A percentile compares a stretch with the other conserved stretches of the same genome.
phyloP scores from a whole-genome alignment of 2,329 filamentous ascomycete genomes.

The Microdochium nivale region DNA sequence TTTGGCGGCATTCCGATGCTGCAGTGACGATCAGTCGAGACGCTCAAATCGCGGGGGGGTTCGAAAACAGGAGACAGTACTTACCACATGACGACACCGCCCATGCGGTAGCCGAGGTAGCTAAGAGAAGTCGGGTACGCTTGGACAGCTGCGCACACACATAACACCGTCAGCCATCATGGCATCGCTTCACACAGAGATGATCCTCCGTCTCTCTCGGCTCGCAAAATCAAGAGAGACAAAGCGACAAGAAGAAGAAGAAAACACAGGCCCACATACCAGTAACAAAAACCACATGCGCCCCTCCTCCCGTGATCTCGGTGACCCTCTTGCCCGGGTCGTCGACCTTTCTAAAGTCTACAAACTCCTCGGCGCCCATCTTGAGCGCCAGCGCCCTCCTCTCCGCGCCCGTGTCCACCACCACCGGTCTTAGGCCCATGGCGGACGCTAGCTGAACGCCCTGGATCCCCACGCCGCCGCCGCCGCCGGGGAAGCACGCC shows the following conservation, averaged over 20 bases:
- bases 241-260: no score
- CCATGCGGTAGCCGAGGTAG: constrained; percentile 4
- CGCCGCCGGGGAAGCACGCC: constrained; percentile 45
- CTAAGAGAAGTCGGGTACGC: constrained; percentile 6
- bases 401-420: constrained; percentile 40
- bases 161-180: not conserved
- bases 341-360: constrained; percentile 40
- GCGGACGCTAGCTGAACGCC: constrained; percentile 44
- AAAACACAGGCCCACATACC: no score
- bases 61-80: not conserved
- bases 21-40: not conserved
- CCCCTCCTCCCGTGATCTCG: constrained; percentile 6
- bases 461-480: constrained; percentile 48
- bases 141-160: constrained; percentile 3
- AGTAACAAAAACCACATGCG: constrained; percentile 7
- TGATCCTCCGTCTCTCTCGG: not conserved
- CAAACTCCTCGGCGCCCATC: constrained; percentile 45
- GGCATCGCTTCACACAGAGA: not conserved
- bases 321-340: constrained; percentile 4
- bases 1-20: constrained; percentile 8
- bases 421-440: constrained; percentile 48
- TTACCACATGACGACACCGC: constrained; percentile 7
- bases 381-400: constrained; percentile 35
- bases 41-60: not conserved
- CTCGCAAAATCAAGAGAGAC: no score